A percentile compares a stretch with the other conserved stretches of the same genome.
These are phyloP conservation scores for Platismatia glauca DNA, from an alignment of 495 filamentous ascomycete species.

Conservation along the genomic window DNA sequence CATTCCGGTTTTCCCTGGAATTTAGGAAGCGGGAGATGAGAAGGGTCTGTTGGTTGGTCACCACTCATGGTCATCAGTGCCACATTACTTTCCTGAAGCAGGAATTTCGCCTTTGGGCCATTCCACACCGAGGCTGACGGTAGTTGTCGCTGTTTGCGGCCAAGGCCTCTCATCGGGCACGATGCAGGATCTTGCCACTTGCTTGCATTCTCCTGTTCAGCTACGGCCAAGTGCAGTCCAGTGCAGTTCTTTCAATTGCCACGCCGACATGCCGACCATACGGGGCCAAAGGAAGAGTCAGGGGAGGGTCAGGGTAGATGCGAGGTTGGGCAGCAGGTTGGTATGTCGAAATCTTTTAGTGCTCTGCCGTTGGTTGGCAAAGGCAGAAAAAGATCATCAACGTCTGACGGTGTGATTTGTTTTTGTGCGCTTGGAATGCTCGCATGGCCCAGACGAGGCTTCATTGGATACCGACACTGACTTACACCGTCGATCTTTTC, in stretches of 20 bases:
- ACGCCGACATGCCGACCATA: background rate
- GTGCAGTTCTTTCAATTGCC: background rate
- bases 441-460: background rate
- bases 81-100: background rate
- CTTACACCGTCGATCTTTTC: background rate
- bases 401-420: background rate
- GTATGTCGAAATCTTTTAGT: slow-evolving; percentile 1
- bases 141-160: background rate
- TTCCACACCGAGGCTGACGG: slow-evolving; percentile 1
- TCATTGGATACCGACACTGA: slow-evolving; percentile 1
- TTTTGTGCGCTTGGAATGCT: background rate
- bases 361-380: background rate
- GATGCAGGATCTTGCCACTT: background rate
- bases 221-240: background rate
- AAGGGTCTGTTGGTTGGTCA: background rate
- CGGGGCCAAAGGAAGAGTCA: background rate
- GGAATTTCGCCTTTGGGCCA: background rate
- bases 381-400: background rate
- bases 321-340: background rate
- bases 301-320: background rate
- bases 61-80: background rate
- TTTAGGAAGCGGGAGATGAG: background rate
- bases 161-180: background rate
- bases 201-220: background rate
- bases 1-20: background rate